A percentile compares a stretch with the other conserved stretches of the same genome.
phyloP scores from a whole-genome alignment of 1,284 basidiomycete genomes.

The Puccinia novopanici region DNA sequence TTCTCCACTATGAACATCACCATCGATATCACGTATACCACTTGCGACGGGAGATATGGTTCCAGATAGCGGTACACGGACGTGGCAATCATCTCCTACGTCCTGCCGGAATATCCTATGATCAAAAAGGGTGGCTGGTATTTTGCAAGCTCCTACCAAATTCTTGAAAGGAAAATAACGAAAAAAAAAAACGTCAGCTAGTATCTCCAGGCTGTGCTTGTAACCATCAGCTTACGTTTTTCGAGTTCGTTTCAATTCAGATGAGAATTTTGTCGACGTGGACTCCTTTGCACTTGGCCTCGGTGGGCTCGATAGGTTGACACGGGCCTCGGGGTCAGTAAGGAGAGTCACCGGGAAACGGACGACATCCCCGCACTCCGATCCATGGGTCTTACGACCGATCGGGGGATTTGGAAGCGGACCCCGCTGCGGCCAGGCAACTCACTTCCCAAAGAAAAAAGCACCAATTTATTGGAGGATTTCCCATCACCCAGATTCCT shows the following conservation, averaged over 20 bases:
- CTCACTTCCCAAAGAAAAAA: too few species aligned
- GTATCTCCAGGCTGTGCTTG: neutral
- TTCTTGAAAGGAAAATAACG: neutral
- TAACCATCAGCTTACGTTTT: neutral
- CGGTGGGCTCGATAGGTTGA: neutral
- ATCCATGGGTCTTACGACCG: too few species aligned
- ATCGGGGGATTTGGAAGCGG: neutral
- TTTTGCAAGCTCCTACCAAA: neutral
- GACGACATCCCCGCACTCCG: too few species aligned
- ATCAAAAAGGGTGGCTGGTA: too few species aligned
- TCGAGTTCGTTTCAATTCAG: neutral
- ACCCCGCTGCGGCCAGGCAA: too few species aligned
- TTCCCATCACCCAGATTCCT: too few species aligned
- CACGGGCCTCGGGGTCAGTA: too few species aligned
- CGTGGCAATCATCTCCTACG: constrained; percentile 29
- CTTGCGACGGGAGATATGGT: constrained; percentile 35
- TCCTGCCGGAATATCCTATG: neutral
- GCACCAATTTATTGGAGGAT: too few species aligned
- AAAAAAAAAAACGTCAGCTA: neutral
- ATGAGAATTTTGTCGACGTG: neutral
- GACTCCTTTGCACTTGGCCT: neutral
- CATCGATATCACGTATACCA: constrained; percentile 25
- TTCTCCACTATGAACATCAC: constrained; percentile 25
- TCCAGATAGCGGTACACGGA: constrained; percentile 23
- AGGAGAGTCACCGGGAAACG: too few species aligned